Percentiles rank a stretch among this genome's conserved stretches.
These are phyloP conservation scores for Aspergillus neotritici DNA, from an alignment of 2,329 filamentous ascomycete species.

Conservation along the genomic window DNA sequence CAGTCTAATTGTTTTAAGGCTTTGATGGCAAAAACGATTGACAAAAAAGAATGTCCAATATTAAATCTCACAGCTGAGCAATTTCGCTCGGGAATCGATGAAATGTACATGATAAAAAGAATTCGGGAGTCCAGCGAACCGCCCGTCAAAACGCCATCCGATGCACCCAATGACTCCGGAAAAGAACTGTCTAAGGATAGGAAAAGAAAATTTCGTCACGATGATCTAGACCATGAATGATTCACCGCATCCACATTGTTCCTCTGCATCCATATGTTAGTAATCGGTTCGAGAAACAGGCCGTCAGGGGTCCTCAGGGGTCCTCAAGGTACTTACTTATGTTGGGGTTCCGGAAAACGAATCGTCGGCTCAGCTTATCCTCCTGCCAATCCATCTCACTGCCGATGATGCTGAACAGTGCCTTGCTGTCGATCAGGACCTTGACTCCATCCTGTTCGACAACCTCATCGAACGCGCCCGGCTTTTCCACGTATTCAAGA, in stretches of 20 bases:
- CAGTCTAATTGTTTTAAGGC: neutral
- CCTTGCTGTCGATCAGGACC: constrained; percentile 95
- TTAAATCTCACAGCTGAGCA: constrained; percentile 9
- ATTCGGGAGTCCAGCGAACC: constrained; percentile 4
- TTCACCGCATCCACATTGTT: constrained; percentile 92
- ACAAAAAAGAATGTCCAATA: constrained; percentile 6
- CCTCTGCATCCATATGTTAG: constrained; percentile 57
- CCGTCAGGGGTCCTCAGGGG: neutral
- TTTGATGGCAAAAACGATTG: constrained; percentile 1
- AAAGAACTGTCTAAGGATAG: constrained; percentile 11
- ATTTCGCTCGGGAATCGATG: constrained; percentile 16
- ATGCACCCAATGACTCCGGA: constrained; percentile 29
- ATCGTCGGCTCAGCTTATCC: constrained; percentile 85
- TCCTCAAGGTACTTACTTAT: constrained; percentile 67
- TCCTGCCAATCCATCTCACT: constrained; percentile 99
- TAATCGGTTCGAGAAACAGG: neutral
- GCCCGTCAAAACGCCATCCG: constrained; percentile 29
- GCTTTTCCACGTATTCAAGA: constrained; percentile 89
- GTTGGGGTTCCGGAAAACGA: constrained; percentile 95
- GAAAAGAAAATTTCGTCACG: constrained; percentile 3
- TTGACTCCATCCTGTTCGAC: constrained; percentile 95
- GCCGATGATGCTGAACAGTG: constrained; percentile 94
- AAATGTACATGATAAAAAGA: constrained; percentile 10
- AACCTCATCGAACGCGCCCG: constrained; percentile 79
- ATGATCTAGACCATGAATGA: constrained; percentile 71